Percentiles rank a stretch among this genome's conserved stretches.
These are phyloP conservation scores for Achlya hypogyna DNA, from an alignment of 352 stramenopile species.

Conservation along the genomic window DNA sequence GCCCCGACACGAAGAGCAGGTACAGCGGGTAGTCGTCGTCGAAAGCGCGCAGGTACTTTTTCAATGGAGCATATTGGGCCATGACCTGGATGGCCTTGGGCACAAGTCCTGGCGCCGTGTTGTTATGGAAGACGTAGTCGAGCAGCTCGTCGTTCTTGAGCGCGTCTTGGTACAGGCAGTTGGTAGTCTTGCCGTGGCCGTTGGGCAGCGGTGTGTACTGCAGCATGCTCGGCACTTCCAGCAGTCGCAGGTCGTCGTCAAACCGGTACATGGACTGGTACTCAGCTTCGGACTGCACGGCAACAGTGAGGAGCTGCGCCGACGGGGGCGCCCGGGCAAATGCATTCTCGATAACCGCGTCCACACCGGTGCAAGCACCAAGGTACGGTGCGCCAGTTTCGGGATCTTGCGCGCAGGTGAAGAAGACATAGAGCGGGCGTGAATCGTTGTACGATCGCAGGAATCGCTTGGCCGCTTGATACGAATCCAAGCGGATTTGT, in stretches of 20 bases:
- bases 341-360: not conserved
- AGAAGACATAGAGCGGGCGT: not conserved
- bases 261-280: constrained; percentile 22
- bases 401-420: not conserved
- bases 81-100: constrained; percentile 26
- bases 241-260: constrained; percentile 51
- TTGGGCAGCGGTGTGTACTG: constrained; percentile 32
- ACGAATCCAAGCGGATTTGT: not conserved
- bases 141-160: constrained; percentile 39
- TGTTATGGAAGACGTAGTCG: constrained; percentile 53
- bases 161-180: constrained; percentile 48
- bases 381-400: not conserved
- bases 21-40: constrained; percentile 36
- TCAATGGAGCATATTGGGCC: constrained; percentile 29
- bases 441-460: not conserved
- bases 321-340: not conserved
- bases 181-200: constrained; percentile 39
- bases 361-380: not conserved
- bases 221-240: constrained; percentile 50
- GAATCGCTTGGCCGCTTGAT: not conserved
- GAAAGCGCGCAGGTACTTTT: constrained; percentile 28
- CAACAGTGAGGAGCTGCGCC: not conserved
- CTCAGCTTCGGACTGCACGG: not conserved
- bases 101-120: constrained; percentile 25
- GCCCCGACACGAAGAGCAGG: constrained; percentile 59